Base-by-base conservation (phyloP, 306 rosid genomes). In the Trichosanthes cucumerina region DNA sequence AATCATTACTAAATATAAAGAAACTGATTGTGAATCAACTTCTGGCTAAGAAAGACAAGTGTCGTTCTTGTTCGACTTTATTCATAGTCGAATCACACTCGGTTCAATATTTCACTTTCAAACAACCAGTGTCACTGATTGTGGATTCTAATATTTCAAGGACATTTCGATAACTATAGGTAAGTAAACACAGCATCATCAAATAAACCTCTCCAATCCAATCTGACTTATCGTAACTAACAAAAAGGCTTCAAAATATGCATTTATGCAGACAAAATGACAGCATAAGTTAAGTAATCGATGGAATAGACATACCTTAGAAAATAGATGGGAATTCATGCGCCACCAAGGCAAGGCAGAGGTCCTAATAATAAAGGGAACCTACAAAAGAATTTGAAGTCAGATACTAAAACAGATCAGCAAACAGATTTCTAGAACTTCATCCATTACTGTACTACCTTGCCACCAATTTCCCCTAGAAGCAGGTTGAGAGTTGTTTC, bases 391-490 rank as follows among this genome's bases (percentile, higher is more conserved):
- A 1, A 73, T 19, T 50, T 73, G 21, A 78, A 41, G 39, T 62
- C 39, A 69, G 91, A 86, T 78, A 86, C 89, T 83, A 66, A 80
- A 80, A 69, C 79, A 56, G 52, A 57, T 38, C 18, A 75, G 78
- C n/a, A 3, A 75, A 34, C 46, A 75, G 46, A 53, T 65, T 36
- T 15, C 21, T 0, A 79, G 19, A 66, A 33, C 34, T 39, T 39
- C 16, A 44, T n/a, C 52, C 16, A 26, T 21, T 59, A 18, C 19
- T 75, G 24, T 24, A 64, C n/a, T 77, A 86, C 91, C 89, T 84
- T 88, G 89, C 91, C 91, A 88, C 91, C 91, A 88, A 74, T 88
- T 86, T 86, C 89, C 91, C 57, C 89, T 84, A 54, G 89, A 78
- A 7, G 81, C 88, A 81, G 76, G 43, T 79, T 82, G 74, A 4